phyloP scores from a whole-genome alignment of 495 filamentous ascomycete species.

The Penicillium diatomitis region DNA sequence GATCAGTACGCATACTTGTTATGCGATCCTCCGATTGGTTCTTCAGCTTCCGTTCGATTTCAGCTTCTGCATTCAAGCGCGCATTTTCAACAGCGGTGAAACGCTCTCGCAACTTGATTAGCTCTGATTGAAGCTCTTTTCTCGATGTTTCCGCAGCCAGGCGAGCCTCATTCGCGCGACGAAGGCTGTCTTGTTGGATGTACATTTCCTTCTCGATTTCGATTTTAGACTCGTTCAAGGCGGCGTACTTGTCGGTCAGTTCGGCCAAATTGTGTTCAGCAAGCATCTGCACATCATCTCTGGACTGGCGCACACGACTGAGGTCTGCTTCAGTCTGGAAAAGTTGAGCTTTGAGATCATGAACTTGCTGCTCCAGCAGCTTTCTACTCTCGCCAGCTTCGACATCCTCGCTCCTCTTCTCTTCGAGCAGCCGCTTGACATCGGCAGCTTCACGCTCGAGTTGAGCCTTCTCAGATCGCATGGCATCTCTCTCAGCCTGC shows the following conservation, averaged over 20 bases:
- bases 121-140: conserved; percentile 78
- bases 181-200: conserved; percentile 88
- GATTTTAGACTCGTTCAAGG: conserved; percentile 91
- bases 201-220: conserved; percentile 98
- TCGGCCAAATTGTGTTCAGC: conserved; percentile 78
- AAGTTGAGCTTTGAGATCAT: conserved; percentile 76
- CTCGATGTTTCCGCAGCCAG: conserved; percentile 73
- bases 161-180: conserved; percentile 75
- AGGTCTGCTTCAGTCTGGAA: conserved; percentile 81
- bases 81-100: conserved; percentile 79
- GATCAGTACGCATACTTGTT: conserved; percentile 63
- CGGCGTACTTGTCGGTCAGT: conserved; percentile 74
- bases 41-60: conserved; percentile 70
- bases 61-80: conserved; percentile 69
- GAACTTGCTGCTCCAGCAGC: conserved; percentile 77
- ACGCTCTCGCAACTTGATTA: conserved; percentile 71
- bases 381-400: conserved; percentile 78
- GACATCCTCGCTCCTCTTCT: conserved; percentile 79
- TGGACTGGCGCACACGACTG: conserved; percentile 86
- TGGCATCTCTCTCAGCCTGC: conserved; percentile 78
- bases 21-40: conserved; percentile 76
- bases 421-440: conserved; percentile 76
- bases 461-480: conserved; percentile 72
- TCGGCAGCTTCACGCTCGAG: conserved; percentile 84
- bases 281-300: conserved; percentile 89